Conservation (phyloP, 371 early-diverging fungal species). For the Mucor indicus region DNA sequence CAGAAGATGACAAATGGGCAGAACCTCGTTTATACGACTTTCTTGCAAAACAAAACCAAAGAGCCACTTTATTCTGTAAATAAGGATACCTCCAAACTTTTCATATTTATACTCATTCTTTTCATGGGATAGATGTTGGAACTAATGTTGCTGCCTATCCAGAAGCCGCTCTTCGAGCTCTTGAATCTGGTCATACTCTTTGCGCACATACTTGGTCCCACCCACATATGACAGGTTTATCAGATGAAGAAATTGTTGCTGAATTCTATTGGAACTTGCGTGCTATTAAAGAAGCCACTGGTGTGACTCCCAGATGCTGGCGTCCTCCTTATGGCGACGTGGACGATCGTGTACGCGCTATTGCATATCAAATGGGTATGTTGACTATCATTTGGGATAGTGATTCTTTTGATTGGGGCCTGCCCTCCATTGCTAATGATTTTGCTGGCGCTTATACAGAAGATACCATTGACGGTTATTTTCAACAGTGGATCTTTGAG, state of each 20-base stretch:
- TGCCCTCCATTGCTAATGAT: constrained; percentile 29
- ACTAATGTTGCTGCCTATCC: constrained; percentile 40
- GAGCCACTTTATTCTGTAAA: constrained; percentile 28
- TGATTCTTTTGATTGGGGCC: constrained; percentile 40
- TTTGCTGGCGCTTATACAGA: constrained; percentile 9
- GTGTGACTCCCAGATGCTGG: constrained; percentile 50
- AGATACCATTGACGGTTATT: constrained; percentile 33
- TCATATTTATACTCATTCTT: too few species aligned
- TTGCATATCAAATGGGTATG: constrained; percentile 46
- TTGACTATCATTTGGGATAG: constrained; percentile 41
- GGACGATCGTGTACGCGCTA: constrained; percentile 50
- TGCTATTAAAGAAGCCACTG: constrained; percentile 50
- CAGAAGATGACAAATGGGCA: constrained; percentile 16
- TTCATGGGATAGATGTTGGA: constrained; percentile 33
- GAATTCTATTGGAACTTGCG: constrained; percentile 46
- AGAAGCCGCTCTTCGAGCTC: constrained; percentile 36
- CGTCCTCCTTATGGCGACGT: constrained; percentile 51
- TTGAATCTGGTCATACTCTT: constrained; percentile 36
- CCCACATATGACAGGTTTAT: constrained; percentile 40
- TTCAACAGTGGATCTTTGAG: constrained; percentile 36
- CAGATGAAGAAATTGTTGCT: constrained; percentile 39
- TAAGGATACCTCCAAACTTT: too few species aligned
- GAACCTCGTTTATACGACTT: constrained; percentile 29
- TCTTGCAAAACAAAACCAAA: constrained; percentile 16
- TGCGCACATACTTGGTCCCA: constrained; percentile 58